These are phyloP conservation scores for Carex littledalei DNA, from an alignment of 176 grass and related monocot genomes.

Conservation along the genomic window DNA sequence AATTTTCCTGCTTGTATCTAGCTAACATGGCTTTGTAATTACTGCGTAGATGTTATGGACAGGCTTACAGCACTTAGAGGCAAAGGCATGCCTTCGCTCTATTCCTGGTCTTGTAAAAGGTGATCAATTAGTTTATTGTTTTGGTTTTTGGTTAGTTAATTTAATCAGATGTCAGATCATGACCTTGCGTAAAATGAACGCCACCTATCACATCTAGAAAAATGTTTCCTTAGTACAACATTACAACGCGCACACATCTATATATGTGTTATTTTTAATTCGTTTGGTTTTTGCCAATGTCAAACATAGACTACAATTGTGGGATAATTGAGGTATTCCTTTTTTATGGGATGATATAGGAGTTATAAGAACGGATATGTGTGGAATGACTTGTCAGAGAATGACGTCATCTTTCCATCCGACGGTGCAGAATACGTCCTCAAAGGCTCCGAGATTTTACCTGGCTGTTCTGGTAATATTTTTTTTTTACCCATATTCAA, in stretches of 20 bases:
- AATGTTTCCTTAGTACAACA: slow-evolving; percentile 14
- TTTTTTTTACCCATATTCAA: not conserved
- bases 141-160: not conserved
- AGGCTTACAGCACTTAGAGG: slow-evolving; percentile 78
- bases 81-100: slow-evolving; percentile 86
- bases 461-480: slow-evolving; percentile 59
- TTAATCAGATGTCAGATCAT: slow-evolving; percentile 8
- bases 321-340: not conserved
- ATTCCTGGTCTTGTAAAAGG: slow-evolving; percentile 99
- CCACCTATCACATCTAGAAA: slow-evolving; percentile 11
- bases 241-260: not conserved
- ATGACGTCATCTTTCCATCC: slow-evolving; percentile 82
- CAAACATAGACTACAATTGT: not conserved
- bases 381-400: slow-evolving; percentile 94
- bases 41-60: slow-evolving; percentile 62
- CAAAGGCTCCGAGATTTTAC: slow-evolving; percentile 94
- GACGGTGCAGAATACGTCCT: slow-evolving; percentile 98
- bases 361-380: slow-evolving; percentile 99
- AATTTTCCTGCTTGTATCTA: not conserved
- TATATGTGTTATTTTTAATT: not conserved
- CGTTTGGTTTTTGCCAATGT: not conserved
- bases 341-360: slow-evolving; percentile 33
- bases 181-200: not conserved
- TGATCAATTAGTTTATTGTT: not conserved
- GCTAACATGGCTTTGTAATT: not conserved